phyloP scores from a whole-genome alignment of 2,329 filamentous ascomycete genomes.

The Diatrype stigma region DNA sequence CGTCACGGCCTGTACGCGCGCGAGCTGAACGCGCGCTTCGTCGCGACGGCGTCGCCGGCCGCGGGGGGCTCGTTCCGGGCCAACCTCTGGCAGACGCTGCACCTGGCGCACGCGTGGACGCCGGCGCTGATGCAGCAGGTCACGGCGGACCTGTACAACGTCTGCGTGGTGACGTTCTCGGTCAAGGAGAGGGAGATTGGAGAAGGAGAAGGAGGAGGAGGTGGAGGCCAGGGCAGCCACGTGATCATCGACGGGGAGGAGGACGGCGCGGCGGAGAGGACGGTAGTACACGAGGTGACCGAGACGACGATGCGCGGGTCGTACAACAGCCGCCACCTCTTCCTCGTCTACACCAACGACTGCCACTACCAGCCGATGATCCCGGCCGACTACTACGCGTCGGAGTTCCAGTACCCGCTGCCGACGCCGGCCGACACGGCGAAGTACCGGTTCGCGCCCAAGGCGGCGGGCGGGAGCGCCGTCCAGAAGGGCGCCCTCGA shows the following conservation, averaged over 20 bases:
- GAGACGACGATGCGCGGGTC: slow-evolving; percentile 25
- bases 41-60: slow-evolving; percentile 1
- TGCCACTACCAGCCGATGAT: slow-evolving; percentile 29
- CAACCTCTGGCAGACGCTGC: slow-evolving; percentile 29
- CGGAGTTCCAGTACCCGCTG: slow-evolving; percentile 30
- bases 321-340: slow-evolving; percentile 31
- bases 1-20: slow-evolving; percentile 21
- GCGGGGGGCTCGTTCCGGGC: slow-evolving; percentile 9
- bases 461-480: slow-evolving; percentile 6
- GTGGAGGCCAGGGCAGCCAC: too few relatives aligned
- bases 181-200: too few relatives aligned
- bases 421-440: slow-evolving; percentile 20
- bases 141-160: slow-evolving; percentile 30
- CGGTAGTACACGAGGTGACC: slow-evolving; percentile 20
- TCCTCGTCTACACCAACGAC: slow-evolving; percentile 21
- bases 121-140: slow-evolving; percentile 25
- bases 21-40: slow-evolving; percentile 20
- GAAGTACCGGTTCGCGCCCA: slow-evolving; percentile 16
- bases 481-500: slow-evolving; percentile 5
- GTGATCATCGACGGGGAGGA: slow-evolving; percentile 9
- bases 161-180: slow-evolving; percentile 27
- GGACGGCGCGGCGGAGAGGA: not conserved
- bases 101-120: slow-evolving; percentile 25
- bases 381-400: slow-evolving; percentile 27
- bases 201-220: too few relatives aligned